Evolutionary conservation across 108 stramenopile species (phyloP), one percentile per base, ranked within the genome.

Genomic region (Fragilariopsis cylindrus): DNA sequence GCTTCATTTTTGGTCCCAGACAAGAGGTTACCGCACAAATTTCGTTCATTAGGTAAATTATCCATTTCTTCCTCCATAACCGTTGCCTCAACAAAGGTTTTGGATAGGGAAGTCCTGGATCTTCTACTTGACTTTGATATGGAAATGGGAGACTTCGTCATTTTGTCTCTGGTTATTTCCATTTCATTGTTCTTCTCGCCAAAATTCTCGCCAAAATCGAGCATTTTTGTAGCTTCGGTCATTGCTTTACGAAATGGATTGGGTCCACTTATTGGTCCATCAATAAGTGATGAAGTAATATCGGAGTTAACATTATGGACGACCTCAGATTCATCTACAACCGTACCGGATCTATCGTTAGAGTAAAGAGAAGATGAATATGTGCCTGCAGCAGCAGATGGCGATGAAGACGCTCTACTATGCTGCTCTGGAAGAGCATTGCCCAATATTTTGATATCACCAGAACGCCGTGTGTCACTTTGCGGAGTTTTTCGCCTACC

Each of bases 261-360:
- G 15, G 55, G 16, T 16, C 18, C 47, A 46, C 58, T 60, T 40
- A 69, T 52, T 19, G 72, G 69, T 13, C 43, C 69, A 9, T 56
- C 79, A 41, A 80, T 49, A 5, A 80, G 67, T 12, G 79, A 80
- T 6, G 74, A 70, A 46, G 79, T 80, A 43, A 80, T 80, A 52
- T 80, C 79, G 30, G 79, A 80, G 16, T 71, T 53, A 15, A 80
- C 79, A 40, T 63, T 63, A 39, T 74, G 48, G 21, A 57, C 46
- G 0, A 69, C 46, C 44, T 74, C 69, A 1, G 48, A 46, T 42
- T 71, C 67, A 5, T 75, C 70, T 41, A 71, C 60, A 30, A 55
- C 57, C 18, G 73, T 80, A 19, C 79, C 79, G 4, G 79, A 80
- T 45, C 79, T 57, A 49, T 80, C 79, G 65, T 78, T 57, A 40